Conservation (phyloP, 305 asterid genomes). For the Fraxinus paxiana region DNA sequence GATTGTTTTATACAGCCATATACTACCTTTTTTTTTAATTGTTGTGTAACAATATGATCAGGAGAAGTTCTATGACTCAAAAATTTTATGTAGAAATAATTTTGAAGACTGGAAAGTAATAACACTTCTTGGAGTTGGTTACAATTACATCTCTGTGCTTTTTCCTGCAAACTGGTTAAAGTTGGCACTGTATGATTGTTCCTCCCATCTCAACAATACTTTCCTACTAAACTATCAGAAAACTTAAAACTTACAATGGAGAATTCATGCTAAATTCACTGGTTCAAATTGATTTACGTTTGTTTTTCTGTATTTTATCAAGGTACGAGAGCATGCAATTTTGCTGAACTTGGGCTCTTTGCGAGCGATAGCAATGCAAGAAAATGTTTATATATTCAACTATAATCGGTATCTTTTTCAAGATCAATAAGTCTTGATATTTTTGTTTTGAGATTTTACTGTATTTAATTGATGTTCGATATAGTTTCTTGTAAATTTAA, state of each 20-base stretch:
- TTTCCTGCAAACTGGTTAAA: constrained; percentile 8
- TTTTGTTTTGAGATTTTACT: constrained; percentile 19
- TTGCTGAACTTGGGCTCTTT: constrained; percentile 89
- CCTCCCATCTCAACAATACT: constrained; percentile 8
- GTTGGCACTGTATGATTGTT: constrained; percentile 9
- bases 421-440: constrained; percentile 5
- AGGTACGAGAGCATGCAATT: constrained; percentile 95
- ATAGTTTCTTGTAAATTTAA: constrained; percentile 20
- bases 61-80: not conserved
- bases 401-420: constrained; percentile 65
- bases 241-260: not conserved
- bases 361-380: constrained; percentile 89
- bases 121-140: constrained; percentile 10
- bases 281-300: constrained; percentile 28
- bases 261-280: constrained; percentile 17
- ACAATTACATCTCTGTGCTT: constrained; percentile 14
- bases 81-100: constrained; percentile 4
- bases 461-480: constrained; percentile 6
- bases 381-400: constrained; percentile 80
- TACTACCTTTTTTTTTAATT: not conserved
- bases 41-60: not conserved
- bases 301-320: constrained; percentile 20
- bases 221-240: constrained; percentile 10
- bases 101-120: constrained; percentile 11
- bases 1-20: not conserved